phyloP scores from a whole-genome alignment of 1,284 basidiomycete species.

The Pterula multifida region DNA sequence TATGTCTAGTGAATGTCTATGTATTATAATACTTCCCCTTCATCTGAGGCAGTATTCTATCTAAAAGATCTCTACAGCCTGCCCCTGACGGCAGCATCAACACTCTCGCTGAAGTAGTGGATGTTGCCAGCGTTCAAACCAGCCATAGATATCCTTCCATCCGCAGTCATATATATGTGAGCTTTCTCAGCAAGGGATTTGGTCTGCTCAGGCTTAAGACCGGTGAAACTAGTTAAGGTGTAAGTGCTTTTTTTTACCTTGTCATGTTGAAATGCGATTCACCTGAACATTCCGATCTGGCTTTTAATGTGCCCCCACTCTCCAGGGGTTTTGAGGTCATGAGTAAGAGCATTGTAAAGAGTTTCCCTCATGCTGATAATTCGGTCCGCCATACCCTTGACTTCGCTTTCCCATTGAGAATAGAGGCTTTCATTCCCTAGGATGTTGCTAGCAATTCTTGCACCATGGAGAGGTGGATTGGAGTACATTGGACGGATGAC shows the following conservation, averaged over 20 bases:
- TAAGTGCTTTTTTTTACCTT: constrained; percentile 9
- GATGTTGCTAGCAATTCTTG: constrained; percentile 81
- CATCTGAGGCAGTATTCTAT: too few relatives aligned
- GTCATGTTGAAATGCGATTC: constrained; percentile 10
- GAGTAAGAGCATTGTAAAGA: constrained; percentile 70
- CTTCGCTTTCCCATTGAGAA: constrained; percentile 81
- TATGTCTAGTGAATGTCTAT: too few relatives aligned
- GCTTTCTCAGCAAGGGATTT: constrained; percentile 83
- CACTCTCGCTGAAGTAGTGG: constrained; percentile 81
- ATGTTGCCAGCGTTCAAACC: constrained; percentile 87
- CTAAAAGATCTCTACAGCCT: constrained; percentile 49
- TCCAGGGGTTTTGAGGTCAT: constrained; percentile 82
- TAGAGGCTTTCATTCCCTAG: constrained; percentile 72
- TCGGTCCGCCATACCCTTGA: constrained; percentile 91
- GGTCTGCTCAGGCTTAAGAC: constrained; percentile 75
- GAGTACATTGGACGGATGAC: constrained; percentile 97
- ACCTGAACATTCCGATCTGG: constrained; percentile 95
- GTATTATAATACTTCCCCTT: too few relatives aligned
- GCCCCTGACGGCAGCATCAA: constrained; percentile 76
- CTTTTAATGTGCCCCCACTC: constrained; percentile 95
- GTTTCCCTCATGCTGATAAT: constrained; percentile 93
- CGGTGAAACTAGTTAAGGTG: constrained; percentile 59
- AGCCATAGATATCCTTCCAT: constrained; percentile 93
- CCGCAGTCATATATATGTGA: constrained; percentile 87
- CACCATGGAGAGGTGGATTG: constrained; percentile 94